Percentiles rank a stretch among this genome's conserved stretches.
Conservation (phyloP, 2,329 filamentous ascomycete species). For the Fusarium luffae region DNA sequence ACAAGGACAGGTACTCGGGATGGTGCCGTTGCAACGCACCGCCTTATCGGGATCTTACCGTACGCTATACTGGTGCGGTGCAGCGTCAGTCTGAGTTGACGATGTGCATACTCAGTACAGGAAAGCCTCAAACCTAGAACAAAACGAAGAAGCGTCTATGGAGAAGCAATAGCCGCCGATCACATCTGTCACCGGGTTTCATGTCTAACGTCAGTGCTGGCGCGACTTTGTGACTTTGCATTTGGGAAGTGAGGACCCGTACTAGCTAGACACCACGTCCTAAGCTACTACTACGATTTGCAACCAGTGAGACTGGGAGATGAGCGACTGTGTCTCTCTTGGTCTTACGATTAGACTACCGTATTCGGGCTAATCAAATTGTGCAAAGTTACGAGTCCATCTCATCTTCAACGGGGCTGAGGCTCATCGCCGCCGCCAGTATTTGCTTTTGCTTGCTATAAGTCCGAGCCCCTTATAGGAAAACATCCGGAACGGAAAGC, state of each 20-base stretch:
- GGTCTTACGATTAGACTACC: neutral
- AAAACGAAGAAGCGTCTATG: neutral
- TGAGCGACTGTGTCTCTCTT: neutral
- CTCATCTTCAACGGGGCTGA: neutral
- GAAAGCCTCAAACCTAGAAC: constrained; percentile 10
- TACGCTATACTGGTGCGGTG: neutral
- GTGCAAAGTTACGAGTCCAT: neutral
- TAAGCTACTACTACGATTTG: neutral
- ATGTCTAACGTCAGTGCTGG: constrained; percentile 5
- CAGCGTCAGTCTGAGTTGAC: neutral
- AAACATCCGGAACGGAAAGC: constrained; percentile 2
- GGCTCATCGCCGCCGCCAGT: constrained; percentile 5
- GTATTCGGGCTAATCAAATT: neutral
- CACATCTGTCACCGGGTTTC: constrained; percentile 9
- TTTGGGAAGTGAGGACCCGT: neutral
- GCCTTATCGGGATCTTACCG: neutral
- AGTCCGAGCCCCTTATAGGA: neutral
- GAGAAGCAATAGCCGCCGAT: constrained; percentile 18
- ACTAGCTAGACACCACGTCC: neutral
- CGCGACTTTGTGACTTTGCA: neutral
- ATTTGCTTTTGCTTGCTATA: neutral
- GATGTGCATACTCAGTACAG: constrained; percentile 21
- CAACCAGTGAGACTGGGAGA: neutral
- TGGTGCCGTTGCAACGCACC: neutral
- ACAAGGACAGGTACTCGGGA: neutral